Evolutionary conservation across 2,329 filamentous ascomycete genomes (phyloP), one percentile per base, ranked within the genome.

Genomic region (Colletotrichum aenigma): DNA sequence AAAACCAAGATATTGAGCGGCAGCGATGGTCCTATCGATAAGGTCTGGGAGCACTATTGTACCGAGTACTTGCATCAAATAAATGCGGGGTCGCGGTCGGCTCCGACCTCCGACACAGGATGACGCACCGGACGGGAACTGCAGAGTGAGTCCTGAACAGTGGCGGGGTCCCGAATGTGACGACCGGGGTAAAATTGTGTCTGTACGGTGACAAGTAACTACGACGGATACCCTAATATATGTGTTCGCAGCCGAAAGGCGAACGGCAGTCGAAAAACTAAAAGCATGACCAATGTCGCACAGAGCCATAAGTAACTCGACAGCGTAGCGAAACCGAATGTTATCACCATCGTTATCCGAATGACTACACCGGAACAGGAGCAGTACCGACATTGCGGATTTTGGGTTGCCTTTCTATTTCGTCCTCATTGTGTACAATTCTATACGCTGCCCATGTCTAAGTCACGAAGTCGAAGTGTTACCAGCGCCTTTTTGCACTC

Each of bases 81-180:
- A 28, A 10, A 34, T 43, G 62, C 56, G 43, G 58, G 71, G 58
- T 26, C 43, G 68, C 67, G 67, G 72, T 74, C 48, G 55, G 67
- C 72, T 75, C 72, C 68, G 68, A 66, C 24, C 60, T 71, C 68
- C 72, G 72, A 55, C 28, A 55, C 26, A n/a, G n/a, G 43, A 52
- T 52, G 43, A 52, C 43, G 43, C 43, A 52, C 43, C 13, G 43
- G 18, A n/a, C 8, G 18, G 38, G 9, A 52, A n/a, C 43, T 48
- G 18, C 18, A 43, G 18, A 48, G 38, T n/a, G 38, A 18, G 36
- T 38, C 36, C 36, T 18, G 36, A 2, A 38, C 36, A 38, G 36
- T 43, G 38, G n/a, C 10, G 43, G 18, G n/a, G 43, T 12, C n/a
- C 43, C n/a, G 43, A 9, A 52, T 52, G n/a, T 52, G n/a, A 52